phyloP scores from a whole-genome alignment of 257 asterid genomes.

The Solanum dulcamara region DNA sequence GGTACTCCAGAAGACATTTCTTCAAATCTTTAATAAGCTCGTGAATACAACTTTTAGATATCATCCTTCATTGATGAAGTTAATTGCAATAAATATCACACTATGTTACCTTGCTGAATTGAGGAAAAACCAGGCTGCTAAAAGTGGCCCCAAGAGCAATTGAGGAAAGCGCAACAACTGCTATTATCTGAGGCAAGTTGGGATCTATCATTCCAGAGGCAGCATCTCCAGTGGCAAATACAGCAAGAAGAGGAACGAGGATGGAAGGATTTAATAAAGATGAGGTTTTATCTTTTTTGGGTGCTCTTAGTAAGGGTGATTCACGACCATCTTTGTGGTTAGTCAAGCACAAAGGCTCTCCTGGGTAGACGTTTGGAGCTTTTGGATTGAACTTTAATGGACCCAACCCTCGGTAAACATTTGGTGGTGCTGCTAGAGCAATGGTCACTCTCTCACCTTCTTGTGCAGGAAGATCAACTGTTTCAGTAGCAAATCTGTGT shows the following conservation, averaged over 20 bases:
- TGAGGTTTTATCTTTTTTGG: conserved; percentile 40
- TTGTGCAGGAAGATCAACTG: conserved; percentile 89
- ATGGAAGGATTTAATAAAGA: conserved; percentile 56
- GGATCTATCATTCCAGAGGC: conserved; percentile 89
- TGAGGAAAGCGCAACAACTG: conserved; percentile 62
- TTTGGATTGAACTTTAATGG: conserved; percentile 75
- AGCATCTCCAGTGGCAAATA: conserved; percentile 82
- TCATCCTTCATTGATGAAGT: background rate
- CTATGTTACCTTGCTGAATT: conserved; percentile 45
- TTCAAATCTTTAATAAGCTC: background rate
- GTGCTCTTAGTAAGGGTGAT: conserved; percentile 71
- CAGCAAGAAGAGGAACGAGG: conserved; percentile 50
- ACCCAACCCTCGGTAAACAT: conserved; percentile 59
- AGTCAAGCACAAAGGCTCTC: conserved; percentile 86
- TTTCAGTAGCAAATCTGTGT: conserved; percentile 90
- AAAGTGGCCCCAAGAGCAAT: conserved; percentile 64
- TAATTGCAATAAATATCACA: background rate
- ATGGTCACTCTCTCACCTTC: conserved; percentile 94
- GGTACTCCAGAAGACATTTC: background rate
- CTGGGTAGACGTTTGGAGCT: conserved; percentile 70
- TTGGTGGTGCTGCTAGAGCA: conserved; percentile 73
- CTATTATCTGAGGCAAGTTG: conserved; percentile 67
- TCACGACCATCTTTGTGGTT: conserved; percentile 85
- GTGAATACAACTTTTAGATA: background rate
- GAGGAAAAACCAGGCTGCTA: conserved; percentile 54